Conservation (phyloP, 2,329 filamentous ascomycete species). For the Graphilbum ipis-grandicollis region DNA sequence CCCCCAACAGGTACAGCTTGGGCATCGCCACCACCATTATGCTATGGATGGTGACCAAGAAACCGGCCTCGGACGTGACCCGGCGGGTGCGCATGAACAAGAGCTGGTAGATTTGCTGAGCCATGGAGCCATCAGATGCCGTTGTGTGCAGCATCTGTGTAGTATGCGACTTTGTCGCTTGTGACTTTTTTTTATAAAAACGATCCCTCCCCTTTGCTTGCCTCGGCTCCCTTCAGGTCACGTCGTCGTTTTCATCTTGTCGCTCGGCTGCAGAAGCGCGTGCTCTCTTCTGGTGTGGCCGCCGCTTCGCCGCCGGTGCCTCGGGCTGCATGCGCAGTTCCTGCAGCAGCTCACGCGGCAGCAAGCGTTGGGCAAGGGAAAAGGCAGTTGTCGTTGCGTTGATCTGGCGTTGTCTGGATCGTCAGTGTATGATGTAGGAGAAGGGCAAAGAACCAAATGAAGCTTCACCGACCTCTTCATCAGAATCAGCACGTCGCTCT, state of each 20-base stretch:
- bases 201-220: background rate
- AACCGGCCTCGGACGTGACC: constrained; percentile 56
- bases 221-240: constrained; percentile 15
- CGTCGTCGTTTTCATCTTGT: constrained; percentile 11
- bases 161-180: too few species aligned
- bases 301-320: constrained; percentile 29
- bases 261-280: background rate
- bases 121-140: background rate
- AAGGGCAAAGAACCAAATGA: too few species aligned
- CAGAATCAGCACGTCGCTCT: constrained; percentile 63
- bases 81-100: constrained; percentile 61
- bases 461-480: constrained; percentile 55
- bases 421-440: constrained; percentile 7
- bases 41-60: constrained; percentile 90
- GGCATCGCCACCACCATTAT: constrained; percentile 77
- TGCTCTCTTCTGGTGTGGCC: constrained; percentile 10
- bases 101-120: constrained; percentile 40
- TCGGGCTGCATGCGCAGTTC: constrained; percentile 57
- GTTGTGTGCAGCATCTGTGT: background rate
- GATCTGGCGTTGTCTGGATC: constrained; percentile 57
- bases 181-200: background rate
- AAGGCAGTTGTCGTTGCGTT: constrained; percentile 58
- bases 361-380: constrained; percentile 65
- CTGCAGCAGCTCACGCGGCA: constrained; percentile 69
- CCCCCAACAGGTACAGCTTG: constrained; percentile 56